Percentiles rank a stretch among this genome's conserved stretches.
These are phyloP conservation scores for Bocquillonia castaneifolia DNA, from an alignment of 441 rosid species.

Conservation along the genomic window DNA sequence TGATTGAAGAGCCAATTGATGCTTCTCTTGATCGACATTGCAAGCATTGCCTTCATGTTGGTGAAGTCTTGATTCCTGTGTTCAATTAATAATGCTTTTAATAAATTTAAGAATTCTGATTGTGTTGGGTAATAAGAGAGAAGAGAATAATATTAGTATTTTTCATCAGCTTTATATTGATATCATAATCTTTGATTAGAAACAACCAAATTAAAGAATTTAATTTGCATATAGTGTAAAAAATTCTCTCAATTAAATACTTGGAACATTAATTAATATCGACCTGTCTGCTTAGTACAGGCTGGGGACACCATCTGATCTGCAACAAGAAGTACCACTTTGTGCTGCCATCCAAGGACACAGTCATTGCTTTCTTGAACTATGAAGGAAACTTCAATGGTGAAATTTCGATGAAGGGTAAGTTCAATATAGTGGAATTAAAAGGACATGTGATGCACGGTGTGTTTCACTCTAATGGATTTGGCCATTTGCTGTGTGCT, in stretches of 20 bases:
- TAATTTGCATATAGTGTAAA: too few relatives aligned
- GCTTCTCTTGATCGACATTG: constrained; percentile 48
- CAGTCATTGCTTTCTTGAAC: constrained; percentile 41
- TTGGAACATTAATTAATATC: too few relatives aligned
- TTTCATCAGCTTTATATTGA: too few relatives aligned
- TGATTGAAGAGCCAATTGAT: constrained; percentile 63
- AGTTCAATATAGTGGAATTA: constrained; percentile 42
- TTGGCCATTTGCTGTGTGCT: constrained; percentile 71
- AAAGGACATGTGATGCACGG: constrained; percentile 69
- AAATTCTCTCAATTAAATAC: too few relatives aligned
- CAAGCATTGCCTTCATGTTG: constrained; percentile 75
- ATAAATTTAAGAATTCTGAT: background rate
- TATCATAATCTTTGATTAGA: too few relatives aligned
- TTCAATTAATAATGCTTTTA: background rate
- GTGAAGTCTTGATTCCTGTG: constrained; percentile 42
- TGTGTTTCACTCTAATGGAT: constrained; percentile 79
- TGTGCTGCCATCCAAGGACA: constrained; percentile 64
- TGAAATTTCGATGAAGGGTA: constrained; percentile 27
- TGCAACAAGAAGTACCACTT: constrained; percentile 92
- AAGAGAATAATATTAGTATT: too few relatives aligned
- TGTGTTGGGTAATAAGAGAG: background rate
- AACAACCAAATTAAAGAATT: too few relatives aligned
- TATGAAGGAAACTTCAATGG: constrained; percentile 23
- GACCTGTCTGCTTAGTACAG: constrained; percentile 33
- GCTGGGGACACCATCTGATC: constrained; percentile 77